Conservation (phyloP, 768 basidiomycete species). For the Myochromella boudieri region DNA sequence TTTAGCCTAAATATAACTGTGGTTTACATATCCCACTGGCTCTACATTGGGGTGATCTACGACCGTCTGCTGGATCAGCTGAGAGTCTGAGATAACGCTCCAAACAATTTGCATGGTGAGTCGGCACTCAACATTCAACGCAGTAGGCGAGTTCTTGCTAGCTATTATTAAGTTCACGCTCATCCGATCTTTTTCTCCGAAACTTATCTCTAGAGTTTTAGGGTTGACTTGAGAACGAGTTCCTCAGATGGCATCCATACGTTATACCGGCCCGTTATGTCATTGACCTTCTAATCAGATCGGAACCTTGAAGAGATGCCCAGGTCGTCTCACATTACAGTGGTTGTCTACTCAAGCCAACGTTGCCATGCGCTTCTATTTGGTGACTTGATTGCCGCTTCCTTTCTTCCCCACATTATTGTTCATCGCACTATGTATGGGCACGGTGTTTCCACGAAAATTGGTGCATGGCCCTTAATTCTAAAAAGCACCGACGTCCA, state of each 20-base stretch:
- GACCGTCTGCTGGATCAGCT: background rate
- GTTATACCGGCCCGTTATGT: conserved; percentile 7
- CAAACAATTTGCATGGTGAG: conserved; percentile 7
- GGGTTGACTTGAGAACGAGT: conserved; percentile 9
- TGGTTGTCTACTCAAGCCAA: no score
- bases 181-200: conserved; percentile 13
- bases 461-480: conserved; percentile 1
- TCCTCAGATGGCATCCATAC: background rate
- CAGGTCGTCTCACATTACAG: background rate
- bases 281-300: conserved; percentile 4
- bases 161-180: no score
- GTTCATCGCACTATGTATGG: background rate
- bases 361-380: background rate
- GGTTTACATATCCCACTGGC: no score
- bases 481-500: conserved; percentile 4
- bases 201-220: conserved; percentile 12
- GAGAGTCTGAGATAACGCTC: background rate
- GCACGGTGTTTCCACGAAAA: background rate
- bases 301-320: background rate
- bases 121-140: no score
- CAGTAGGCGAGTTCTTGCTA: no score
- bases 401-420: conserved; percentile 3
- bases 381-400: conserved; percentile 3
- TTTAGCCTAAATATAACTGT: no score
- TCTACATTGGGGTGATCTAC: background rate